Conservation (phyloP, 495 filamentous ascomycete species). For the Rusavskia elegans region DNA sequence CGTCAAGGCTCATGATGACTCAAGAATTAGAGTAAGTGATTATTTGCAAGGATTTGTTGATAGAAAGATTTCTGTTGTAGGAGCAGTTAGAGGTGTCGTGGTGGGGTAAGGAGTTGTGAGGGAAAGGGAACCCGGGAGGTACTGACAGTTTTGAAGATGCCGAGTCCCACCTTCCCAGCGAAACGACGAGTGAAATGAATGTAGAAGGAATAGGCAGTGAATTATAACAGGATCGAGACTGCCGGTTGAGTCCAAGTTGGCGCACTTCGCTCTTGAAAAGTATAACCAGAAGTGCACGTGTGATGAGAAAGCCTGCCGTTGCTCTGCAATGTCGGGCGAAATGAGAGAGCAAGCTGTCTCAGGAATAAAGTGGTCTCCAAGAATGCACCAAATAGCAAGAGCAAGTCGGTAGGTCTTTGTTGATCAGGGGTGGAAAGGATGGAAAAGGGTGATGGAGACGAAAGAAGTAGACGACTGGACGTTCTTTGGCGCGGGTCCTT, state of each 20-base stretch:
- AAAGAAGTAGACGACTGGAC: neutral
- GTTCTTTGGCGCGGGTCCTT: slow-evolving; percentile 1
- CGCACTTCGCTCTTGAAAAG: no score
- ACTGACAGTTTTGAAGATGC: neutral
- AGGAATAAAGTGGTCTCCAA: neutral
- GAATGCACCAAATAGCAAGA: neutral
- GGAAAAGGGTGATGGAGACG: neutral
- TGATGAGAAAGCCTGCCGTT: neutral
- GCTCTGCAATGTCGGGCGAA: neutral
- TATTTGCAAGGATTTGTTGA: neutral
- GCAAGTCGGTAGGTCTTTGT: neutral
- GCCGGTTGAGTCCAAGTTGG: no score
- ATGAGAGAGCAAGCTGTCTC: neutral
- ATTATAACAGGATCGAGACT: neutral
- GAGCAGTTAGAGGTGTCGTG: neutral
- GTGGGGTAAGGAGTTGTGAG: neutral
- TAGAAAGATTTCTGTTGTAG: neutral
- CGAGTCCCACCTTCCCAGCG: neutral
- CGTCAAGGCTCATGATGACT: slow-evolving; percentile 69
- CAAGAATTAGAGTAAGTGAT: neutral
- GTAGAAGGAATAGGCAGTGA: neutral
- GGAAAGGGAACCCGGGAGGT: no score
- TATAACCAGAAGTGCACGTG: no score
- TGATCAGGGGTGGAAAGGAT: neutral
- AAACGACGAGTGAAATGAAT: neutral